Conservation (phyloP, 2,329 filamentous ascomycete species). For the Aspergillus sp. region DNA sequence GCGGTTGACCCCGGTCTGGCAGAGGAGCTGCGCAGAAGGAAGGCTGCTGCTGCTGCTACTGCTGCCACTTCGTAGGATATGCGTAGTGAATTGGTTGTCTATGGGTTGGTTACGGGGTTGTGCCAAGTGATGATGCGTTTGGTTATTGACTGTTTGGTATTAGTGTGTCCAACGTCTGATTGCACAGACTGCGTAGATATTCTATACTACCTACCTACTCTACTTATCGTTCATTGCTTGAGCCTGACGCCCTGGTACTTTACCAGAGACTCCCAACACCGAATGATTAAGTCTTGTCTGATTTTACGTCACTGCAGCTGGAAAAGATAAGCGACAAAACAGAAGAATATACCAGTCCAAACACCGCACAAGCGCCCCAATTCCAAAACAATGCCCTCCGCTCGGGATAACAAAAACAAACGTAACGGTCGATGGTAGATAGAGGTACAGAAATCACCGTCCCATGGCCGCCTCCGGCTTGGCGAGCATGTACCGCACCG, state of each 20-base stretch:
- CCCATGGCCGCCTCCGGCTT: conserved; percentile 39
- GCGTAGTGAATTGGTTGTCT: no score
- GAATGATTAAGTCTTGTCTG: neutral
- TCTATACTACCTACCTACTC: no score
- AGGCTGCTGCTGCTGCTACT: conserved; percentile 14
- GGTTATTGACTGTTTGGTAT: no score
- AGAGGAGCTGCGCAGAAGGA: conserved; percentile 69
- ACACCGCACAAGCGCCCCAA: conserved; percentile 15
- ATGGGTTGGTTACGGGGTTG: no score
- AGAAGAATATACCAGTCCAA: conserved; percentile 2
- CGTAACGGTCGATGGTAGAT: neutral
- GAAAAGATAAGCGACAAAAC: neutral
- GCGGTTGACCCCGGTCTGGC: conserved; percentile 70
- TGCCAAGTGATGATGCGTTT: no score
- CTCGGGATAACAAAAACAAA: neutral
- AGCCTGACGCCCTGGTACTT: neutral
- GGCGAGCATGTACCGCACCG: conserved; percentile 60
- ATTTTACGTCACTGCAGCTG: neutral
- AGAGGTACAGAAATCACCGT: conserved; percentile 10
- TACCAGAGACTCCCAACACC: neutral
- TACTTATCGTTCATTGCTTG: neutral
- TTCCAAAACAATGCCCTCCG: conserved; percentile 12
- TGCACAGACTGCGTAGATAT: no score
- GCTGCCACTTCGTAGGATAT: neutral
- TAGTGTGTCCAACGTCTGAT: no score